phyloP scores from a whole-genome alignment of 371 early-diverging fungal species.

The Lichtheimia ramosa region DNA sequence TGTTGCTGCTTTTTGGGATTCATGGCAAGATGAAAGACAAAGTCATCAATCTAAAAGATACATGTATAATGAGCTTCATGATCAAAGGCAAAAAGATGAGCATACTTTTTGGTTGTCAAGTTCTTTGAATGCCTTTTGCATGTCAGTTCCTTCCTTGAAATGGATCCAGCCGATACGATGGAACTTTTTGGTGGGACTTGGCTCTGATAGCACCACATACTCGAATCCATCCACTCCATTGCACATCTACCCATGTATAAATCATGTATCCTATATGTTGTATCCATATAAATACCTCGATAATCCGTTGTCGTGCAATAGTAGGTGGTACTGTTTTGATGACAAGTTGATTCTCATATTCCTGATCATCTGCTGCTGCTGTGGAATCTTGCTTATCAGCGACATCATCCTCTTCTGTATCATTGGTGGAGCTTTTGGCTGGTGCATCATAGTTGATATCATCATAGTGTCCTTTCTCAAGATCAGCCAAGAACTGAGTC shows the following conservation, averaged over 20 bases:
- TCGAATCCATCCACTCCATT: slow-evolving; percentile 74
- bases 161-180: slow-evolving; percentile 93
- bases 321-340: slow-evolving; percentile 83
- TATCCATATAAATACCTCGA: slow-evolving; percentile 55
- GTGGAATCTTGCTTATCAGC: slow-evolving; percentile 8
- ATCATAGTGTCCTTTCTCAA: slow-evolving; percentile 77
- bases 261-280: too few relatives aligned
- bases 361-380: slow-evolving; percentile 15
- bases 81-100: too few relatives aligned
- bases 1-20: slow-evolving; percentile 54
- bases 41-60: slow-evolving; percentile 65
- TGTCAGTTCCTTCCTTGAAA: slow-evolving; percentile 81
- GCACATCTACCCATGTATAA: slow-evolving; percentile 53
- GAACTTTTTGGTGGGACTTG: slow-evolving; percentile 79
- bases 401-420: slow-evolving; percentile 10
- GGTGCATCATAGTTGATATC: slow-evolving; percentile 57
- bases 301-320: slow-evolving; percentile 69
- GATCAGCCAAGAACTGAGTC: slow-evolving; percentile 58
- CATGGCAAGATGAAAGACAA: slow-evolving; percentile 71
- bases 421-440: slow-evolving; percentile 19
- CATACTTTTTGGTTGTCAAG: slow-evolving; percentile 55
- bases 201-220: slow-evolving; percentile 86
- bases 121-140: slow-evolving; percentile 66
- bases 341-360: slow-evolving; percentile 64
- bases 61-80: neutral